Evolutionary conservation across 2,329 filamentous ascomycete genomes (phyloP), one percentile per base, ranked within the genome.

Genomic region (Diaporthe nobilis): DNA sequence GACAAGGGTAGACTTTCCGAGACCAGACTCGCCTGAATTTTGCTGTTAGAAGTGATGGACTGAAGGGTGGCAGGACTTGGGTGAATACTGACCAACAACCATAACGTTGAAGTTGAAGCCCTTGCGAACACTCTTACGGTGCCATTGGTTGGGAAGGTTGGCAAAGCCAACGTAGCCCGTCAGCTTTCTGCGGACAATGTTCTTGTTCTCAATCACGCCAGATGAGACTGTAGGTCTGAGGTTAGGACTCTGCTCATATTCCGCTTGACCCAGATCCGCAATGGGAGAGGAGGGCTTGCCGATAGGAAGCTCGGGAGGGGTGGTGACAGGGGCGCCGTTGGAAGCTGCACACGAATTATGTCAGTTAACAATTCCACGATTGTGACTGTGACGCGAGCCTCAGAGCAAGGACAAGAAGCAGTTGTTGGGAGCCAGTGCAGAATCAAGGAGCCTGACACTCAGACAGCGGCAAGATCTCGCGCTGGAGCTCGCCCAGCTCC

Each of bases 51-150:
- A 13, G 77, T 58, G 39, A 72, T 39, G 10, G 49, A 15, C 13
- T 12, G 10, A 3, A 44, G 53, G 25, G 22, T 55, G 53, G 53
- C 13, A 17, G 53, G 17, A 8, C 0, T 20, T 25, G 28, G 22
- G 4, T 20, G 20, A 53, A 2, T 34, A 83, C 96, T 84, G 90
- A 98, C 97, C 97, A 87, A 99, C 97, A 87, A 99, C 97, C 97
- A 99, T 99, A 81, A 99, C 97, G 85, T 99, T 99, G 91, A 99
- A 99, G 92, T 98, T 99, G 92, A 99, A 99, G 78, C 97, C 97
- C 88, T 99, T 99, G 85, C 97, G 95, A 83, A 99, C 97, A 92
- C 96, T 98, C 94, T 99, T 99, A 87, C 97, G 96, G 90, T 99
- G 97, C 97, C 97, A 99, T 88, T 99, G 97, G 89, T 99, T 99